Evolutionary conservation across 257 asterid species (phyloP), one percentile per base, ranked within the genome.

Genomic region (Primulina eburnea): DNA sequence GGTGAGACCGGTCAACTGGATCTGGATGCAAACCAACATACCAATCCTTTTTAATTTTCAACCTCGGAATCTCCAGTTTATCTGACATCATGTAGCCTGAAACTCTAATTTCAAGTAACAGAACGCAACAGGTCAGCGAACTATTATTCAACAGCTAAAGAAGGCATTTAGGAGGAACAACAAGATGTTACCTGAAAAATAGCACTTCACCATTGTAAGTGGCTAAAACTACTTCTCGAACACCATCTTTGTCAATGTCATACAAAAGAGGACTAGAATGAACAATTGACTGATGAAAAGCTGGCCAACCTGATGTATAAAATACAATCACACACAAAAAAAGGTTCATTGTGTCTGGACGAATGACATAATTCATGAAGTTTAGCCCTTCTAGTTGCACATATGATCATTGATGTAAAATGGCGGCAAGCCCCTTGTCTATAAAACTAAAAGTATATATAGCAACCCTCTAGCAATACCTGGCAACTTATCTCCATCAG

Each of bases 401-500:
- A 53, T 21, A 72, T 34, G 65, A 60, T 43, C 35, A 38, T 53
- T 55, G 2, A 37, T 2, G 61, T 71, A 61, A 66, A 62, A 38
- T 40, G 66, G 35, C 43, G 64, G 30, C 6, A 30, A 21, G 55
- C 50, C 55, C 68, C 64, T 55, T 10, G 70, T 53, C 64, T 34
- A 21, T 7, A 50, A 16, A 32, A 52, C 52, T 71, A 65, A 20
- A 71, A 58, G 33, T 34, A 38, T 10, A 59, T 53, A 40, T 29
- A 33, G 57, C 60, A 52, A 78, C 64, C 33, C 60, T 33, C 10
- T 63, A 63, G 40, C 38, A 28, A 26, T 76, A 94, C 99, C 99
- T 87, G 99, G 96, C 79, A 88, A 60, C 86, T 94, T 94, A 81
- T 94, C 99, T 73, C 99, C 99, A 84, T 94, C 99, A 76, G 97